These are phyloP conservation scores for Epicoccum nigrum DNA, from an alignment of 2,329 filamentous ascomycete genomes.

Conservation along the genomic window DNA sequence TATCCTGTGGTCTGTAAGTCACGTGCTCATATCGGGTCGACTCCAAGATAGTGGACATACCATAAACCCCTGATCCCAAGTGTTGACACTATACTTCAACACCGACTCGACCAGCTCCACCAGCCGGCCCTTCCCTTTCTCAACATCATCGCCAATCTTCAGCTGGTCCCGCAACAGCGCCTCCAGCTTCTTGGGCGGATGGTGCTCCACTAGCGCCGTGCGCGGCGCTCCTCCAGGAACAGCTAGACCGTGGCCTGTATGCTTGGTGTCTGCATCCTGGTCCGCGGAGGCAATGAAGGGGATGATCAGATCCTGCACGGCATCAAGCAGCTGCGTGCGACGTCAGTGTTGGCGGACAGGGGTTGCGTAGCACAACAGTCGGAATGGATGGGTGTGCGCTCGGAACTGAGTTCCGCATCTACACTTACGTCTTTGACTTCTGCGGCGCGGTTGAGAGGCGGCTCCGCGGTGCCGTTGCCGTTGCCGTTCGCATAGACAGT, in stretches of 20 bases:
- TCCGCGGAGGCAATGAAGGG: constrained; percentile 76
- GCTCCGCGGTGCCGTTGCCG: constrained; percentile 19
- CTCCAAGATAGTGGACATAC: background rate
- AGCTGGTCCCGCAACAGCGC: constrained; percentile 45
- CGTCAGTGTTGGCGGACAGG: constrained; percentile 4
- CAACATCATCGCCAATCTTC: constrained; percentile 42
- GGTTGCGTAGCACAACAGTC: constrained; percentile 8
- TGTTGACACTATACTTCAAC: constrained; percentile 89
- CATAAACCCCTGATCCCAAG: constrained; percentile 96
- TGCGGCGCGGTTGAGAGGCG: constrained; percentile 41
- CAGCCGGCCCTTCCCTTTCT: constrained; percentile 52
- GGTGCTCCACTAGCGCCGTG: constrained; percentile 52
- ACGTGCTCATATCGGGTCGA: background rate
- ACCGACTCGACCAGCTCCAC: constrained; percentile 66
- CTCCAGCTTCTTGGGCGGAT: constrained; percentile 52
- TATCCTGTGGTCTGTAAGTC: constrained; percentile 60
- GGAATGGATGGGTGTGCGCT: constrained; percentile 1
- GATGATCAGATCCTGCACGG: constrained; percentile 70
- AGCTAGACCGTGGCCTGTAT: constrained; percentile 62
- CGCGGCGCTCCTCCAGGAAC: constrained; percentile 64
- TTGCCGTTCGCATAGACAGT: constrained; percentile 5
- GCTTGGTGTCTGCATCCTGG: constrained; percentile 62
- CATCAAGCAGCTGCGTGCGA: constrained; percentile 66
- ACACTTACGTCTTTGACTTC: constrained; percentile 50
- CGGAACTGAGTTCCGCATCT: constrained; percentile 18